Evolutionary conservation across 2,329 filamentous ascomycete species (phyloP).

Genomic region (Lasiodiplodia theobromae): DNA sequence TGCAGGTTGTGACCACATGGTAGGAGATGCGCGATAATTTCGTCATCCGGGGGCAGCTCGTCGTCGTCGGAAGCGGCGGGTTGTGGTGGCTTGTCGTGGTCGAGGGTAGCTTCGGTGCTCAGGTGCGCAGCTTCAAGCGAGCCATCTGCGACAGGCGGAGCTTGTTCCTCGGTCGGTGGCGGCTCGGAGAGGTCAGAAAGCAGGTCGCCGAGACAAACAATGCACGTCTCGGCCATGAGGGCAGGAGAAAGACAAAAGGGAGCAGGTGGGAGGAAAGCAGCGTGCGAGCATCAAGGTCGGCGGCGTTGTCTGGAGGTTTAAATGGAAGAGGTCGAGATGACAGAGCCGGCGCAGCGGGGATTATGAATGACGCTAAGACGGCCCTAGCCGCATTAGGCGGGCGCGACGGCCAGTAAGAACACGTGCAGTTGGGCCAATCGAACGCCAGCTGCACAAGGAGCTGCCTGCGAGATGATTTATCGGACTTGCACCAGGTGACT

Average conservation of each 20-base stretch:
- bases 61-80: constrained; percentile 38
- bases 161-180: constrained; percentile 46
- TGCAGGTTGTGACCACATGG: constrained; percentile 93
- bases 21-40: constrained; percentile 66
- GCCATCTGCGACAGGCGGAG: constrained; percentile 27
- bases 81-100: constrained; percentile 29
- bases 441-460: constrained; percentile 12
- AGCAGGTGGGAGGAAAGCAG: constrained; percentile 27
- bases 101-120: constrained; percentile 10
- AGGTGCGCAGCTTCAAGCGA: constrained; percentile 30
- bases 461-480: constrained; percentile 20
- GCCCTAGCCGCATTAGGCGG: constrained; percentile 21
- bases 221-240: constrained; percentile 71
- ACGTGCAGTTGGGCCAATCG: constrained; percentile 18
- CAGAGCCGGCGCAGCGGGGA: constrained; percentile 23
- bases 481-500: background rate
- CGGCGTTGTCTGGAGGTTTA: constrained; percentile 20
- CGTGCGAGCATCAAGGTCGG: constrained; percentile 25
- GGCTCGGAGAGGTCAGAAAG: constrained; percentile 52
- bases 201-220: constrained; percentile 75
- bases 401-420: constrained; percentile 23
- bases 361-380: constrained; percentile 29
- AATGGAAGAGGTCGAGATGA: constrained; percentile 36
- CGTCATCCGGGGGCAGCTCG: constrained; percentile 51
- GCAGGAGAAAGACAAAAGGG: background rate